Evolutionary conservation across 23 red algal species (phyloP), one percentile per base, ranked within the genome.

Genomic region (Cyanidiococcus yangmingshanensis): DNA sequence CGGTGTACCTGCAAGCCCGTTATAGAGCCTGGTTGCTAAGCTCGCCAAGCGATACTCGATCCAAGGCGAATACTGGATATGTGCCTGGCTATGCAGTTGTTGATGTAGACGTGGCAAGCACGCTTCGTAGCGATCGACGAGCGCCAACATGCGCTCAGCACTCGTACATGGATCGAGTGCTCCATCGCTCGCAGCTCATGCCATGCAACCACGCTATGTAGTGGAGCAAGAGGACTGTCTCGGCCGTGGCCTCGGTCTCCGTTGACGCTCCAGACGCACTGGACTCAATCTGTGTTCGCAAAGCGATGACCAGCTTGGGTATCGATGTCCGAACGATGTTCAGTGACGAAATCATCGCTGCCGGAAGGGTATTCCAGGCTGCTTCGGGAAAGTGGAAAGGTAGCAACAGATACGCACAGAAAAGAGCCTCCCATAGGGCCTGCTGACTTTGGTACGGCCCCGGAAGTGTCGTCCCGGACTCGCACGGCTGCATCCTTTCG

Each of bases 31-130:
- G 21, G 7, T 54, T 21, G 45, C 63, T 29, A 71, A 29, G 16
- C 3, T 29, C 27, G 32, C n/a, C 12, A 71, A 29, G 3, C 63
- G 63, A 30, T 71, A 35, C 63, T 71, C 63, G n/a, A 71, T 7
- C 63, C 21, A 35, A 12, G 63, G 63, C 27, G 63, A 71, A 29
- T 71, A 71, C 63, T 71, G 63, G 16, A 71, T 3, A 2, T 71
- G 63, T 2, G 32, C 63, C 32, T 71, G 63, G 32, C 63, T 30
- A 29, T 71, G 63, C 63, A 71, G 63, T 35, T 71, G 63, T 29
- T 71, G 63, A 71, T 7, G 27, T 27, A 32, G 63, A 7, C 21
- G 63, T 29, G 63, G 63, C 63, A 71, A 35, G 32, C 3, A 2
- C 12, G 7, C 12, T 35, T 71, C 63, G 27, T 25, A 25, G 63